Percentiles rank a stretch among this genome's conserved stretches.
Conservation (phyloP, 2,329 filamentous ascomycete species). For the Colletotrichum siamense region DNA sequence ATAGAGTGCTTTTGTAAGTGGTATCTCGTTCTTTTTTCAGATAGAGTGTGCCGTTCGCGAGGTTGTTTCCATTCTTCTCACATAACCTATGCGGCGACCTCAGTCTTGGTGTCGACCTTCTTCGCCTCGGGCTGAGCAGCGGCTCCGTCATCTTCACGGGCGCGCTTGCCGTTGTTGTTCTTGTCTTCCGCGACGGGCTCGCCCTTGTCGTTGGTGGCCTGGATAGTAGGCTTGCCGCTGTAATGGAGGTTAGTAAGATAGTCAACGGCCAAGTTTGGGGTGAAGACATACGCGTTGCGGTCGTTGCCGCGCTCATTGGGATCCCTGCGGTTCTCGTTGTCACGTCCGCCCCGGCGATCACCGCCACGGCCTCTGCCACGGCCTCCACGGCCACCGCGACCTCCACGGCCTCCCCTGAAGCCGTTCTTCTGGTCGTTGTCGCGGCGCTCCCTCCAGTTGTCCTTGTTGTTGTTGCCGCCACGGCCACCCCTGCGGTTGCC, state of each 20-base stretch:
- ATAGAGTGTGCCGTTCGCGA: not conserved
- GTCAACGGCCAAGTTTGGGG: not conserved
- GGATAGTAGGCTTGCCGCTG: slow-evolving; percentile 46
- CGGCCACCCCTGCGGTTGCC: slow-evolving; percentile 35
- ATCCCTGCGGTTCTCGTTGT: slow-evolving; percentile 38
- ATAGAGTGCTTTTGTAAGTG: slow-evolving; percentile 23
- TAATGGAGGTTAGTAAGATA: slow-evolving; percentile 11
- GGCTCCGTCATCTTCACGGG: slow-evolving; percentile 56
- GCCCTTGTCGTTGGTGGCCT: slow-evolving; percentile 46
- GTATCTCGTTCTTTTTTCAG: slow-evolving; percentile 16
- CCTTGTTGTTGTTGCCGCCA: slow-evolving; percentile 42
- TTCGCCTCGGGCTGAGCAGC: slow-evolving; percentile 59
- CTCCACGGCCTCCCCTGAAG: slow-evolving; percentile 51
- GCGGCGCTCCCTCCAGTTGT: slow-evolving; percentile 70
- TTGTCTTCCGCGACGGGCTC: slow-evolving; percentile 31
- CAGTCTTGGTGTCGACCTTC: slow-evolving; percentile 64
- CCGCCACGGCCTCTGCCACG: slow-evolving; percentile 48
- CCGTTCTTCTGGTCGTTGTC: slow-evolving; percentile 67
- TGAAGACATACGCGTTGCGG: slow-evolving; percentile 36
- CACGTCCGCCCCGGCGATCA: slow-evolving; percentile 40
- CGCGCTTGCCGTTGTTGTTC: slow-evolving; percentile 55
- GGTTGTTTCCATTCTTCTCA: not conserved
- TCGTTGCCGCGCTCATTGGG: slow-evolving; percentile 33
- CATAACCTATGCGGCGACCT: slow-evolving; percentile 20
- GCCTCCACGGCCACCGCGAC: slow-evolving; percentile 42